Conservation (phyloP, 306 rosid species). For the Senna siamea region DNA sequence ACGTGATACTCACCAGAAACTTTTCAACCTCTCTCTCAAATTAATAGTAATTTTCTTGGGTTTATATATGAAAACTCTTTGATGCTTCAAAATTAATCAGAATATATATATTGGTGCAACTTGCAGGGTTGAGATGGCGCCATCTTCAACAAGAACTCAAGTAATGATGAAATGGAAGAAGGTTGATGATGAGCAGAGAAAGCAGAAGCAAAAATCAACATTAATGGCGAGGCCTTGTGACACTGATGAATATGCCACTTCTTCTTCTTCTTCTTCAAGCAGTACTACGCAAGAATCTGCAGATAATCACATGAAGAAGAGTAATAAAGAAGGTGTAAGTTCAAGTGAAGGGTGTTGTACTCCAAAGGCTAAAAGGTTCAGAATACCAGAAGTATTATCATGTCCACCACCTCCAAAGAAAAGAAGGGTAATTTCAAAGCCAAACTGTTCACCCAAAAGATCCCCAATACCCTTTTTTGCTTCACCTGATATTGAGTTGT, state of each 20-base stretch:
- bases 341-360: slow-evolving; percentile 46
- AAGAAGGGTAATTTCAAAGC: slow-evolving; percentile 37
- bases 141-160: slow-evolving; percentile 40
- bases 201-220: slow-evolving; percentile 35
- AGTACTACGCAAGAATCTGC: slow-evolving; percentile 2
- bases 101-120: too few species aligned
- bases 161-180: slow-evolving; percentile 11
- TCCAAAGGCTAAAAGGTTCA: slow-evolving; percentile 58
- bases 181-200: slow-evolving; percentile 19
- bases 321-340: not conserved
- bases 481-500: slow-evolving; percentile 61
- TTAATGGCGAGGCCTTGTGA: slow-evolving; percentile 20
- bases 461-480: slow-evolving; percentile 53
- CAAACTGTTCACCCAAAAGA: slow-evolving; percentile 39
- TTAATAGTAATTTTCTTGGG: slow-evolving; percentile 24
- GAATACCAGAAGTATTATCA: slow-evolving; percentile 50
- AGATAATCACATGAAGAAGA: not conserved
- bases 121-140: slow-evolving; percentile 35
- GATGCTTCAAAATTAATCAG: not conserved
- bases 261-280: slow-evolving; percentile 20
- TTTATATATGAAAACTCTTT: slow-evolving; percentile 29
- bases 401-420: slow-evolving; percentile 77
- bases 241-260: not conserved
- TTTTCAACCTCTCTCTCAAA: slow-evolving; percentile 45
- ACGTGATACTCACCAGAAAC: slow-evolving; percentile 14